Evolutionary conservation across 129 eudicot genomes (phyloP).

Genomic region (Saposhnikovia divaricata): DNA sequence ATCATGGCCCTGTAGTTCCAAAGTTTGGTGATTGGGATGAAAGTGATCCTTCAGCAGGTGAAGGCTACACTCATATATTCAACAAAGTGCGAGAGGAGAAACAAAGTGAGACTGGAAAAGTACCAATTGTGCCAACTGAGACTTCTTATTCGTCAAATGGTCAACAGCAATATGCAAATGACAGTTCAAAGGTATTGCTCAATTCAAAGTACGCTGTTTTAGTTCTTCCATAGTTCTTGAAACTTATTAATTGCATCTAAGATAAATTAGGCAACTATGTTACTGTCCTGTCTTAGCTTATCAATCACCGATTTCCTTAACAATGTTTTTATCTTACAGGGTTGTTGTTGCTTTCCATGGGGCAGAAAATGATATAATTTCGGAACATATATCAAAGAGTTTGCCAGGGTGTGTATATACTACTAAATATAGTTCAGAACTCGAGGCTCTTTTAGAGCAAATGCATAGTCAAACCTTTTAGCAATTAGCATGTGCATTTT

Average conservation of each 20-base stretch:
- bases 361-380: constrained; percentile 35
- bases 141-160: constrained; percentile 35
- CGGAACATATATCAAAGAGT: too few species aligned
- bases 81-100: constrained; percentile 65
- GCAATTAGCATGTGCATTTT: not conserved
- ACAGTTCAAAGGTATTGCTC: constrained; percentile 38
- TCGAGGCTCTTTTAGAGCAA: not conserved
- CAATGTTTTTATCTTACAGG: constrained; percentile 27
- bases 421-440: not conserved
- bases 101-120: constrained; percentile 50
- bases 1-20: constrained; percentile 29
- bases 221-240: not conserved
- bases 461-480: not conserved
- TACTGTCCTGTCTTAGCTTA: not conserved
- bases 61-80: constrained; percentile 61
- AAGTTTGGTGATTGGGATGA: constrained; percentile 88
- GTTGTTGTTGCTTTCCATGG: constrained; percentile 72
- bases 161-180: constrained; percentile 28
- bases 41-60: constrained; percentile 67
- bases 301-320: not conserved
- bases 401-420: not conserved
- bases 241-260: not conserved
- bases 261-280: not conserved
- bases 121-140: constrained; percentile 37
- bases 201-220: not conserved